Base-by-base conservation (phyloP, 371 early-diverging fungal genomes). In the Mortierella sp. region DNA sequence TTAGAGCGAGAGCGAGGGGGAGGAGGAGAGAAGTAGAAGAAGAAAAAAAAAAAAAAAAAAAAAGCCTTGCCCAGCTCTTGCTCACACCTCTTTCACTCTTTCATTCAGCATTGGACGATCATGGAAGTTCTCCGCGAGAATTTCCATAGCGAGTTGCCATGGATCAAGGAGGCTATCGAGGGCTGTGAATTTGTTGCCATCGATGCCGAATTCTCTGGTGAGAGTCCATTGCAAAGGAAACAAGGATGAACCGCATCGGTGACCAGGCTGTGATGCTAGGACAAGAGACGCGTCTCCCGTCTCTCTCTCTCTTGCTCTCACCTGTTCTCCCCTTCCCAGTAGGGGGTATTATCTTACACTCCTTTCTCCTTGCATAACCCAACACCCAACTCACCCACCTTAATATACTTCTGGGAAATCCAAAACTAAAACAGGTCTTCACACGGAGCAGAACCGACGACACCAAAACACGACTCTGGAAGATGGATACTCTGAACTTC, bases 131-230 rank as follows among this genome's bases (percentile, higher is more conserved):
- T 88, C n/a, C 81, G 88, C 19, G 85, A 85, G 9, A 91, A 90
- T 68, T 94, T 96, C 73, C 72, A 68, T 28, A 71, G 75, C 45
- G 82, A 85, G 25, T 82, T 94, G 68, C 81, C 83, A 18, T 70
- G 66, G 50, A 84, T 96, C 59, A 69, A 84, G 72, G 83, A 85
- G 45, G 93, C 94, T 48, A 89, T 96, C 55, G 80, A 86, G 7
- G 87, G 86, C 65, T 87, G 90, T 64, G 94, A 93, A 65, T 92
- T 94, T 84, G 84, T 93, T 23, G 89, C 95, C n/a, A 83, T 96
- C 30, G 97, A 96, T 74, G 89, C 93, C 25, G 97, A 96, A 80
- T 85, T 96, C 64, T 91, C 95, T 43, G 96, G 96, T 88, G 81
- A 48, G 16, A 18, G 1, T 18, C 37, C 37, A 37, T 5, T 37